Evolutionary conservation across 1,284 basidiomycete genomes (phyloP).

Genomic region (Clitocybe nebularis): DNA sequence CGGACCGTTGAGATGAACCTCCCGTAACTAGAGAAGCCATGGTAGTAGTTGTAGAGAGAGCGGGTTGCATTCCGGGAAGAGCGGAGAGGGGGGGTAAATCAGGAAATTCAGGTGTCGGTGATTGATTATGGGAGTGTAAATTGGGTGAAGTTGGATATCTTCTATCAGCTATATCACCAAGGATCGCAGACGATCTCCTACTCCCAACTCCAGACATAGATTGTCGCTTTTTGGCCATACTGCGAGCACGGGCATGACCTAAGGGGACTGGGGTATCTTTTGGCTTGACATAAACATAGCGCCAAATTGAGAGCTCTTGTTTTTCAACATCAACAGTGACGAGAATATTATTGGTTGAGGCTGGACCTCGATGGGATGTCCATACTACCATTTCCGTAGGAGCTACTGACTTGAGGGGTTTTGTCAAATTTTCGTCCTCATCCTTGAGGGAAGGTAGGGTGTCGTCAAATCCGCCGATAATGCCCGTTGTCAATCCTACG

Average conservation of each 20-base stretch:
- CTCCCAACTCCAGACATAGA: constrained; percentile 25
- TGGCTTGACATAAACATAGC: constrained; percentile 62
- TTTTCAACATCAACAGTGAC: constrained; percentile 55
- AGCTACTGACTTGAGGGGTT: constrained; percentile 46
- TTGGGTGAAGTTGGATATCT: constrained; percentile 33
- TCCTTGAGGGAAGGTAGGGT: constrained; percentile 42
- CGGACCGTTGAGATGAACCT: constrained; percentile 26
- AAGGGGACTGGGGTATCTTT: constrained; percentile 42
- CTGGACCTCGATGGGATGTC: constrained; percentile 45
- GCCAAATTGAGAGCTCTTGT: constrained; percentile 59
- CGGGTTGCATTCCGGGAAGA: constrained; percentile 41
- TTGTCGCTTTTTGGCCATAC: constrained; percentile 23
- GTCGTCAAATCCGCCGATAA: constrained; percentile 42
- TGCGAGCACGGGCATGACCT: constrained; percentile 13
- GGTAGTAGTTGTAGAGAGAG: constrained; percentile 44
- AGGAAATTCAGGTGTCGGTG: constrained; percentile 27
- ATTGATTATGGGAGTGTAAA: constrained; percentile 26
- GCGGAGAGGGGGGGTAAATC: constrained; percentile 35
- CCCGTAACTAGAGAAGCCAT: constrained; percentile 47
- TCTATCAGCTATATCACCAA: constrained; percentile 26
- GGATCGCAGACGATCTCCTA: constrained; percentile 32
- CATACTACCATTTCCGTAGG: constrained; percentile 62
- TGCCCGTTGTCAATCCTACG: constrained; percentile 58
- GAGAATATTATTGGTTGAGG: constrained; percentile 44
- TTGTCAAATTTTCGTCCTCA: constrained; percentile 48